Evolutionary conservation across 352 stramenopile genomes (phyloP).

Genomic region (Globisporangium radiosum): DNA sequence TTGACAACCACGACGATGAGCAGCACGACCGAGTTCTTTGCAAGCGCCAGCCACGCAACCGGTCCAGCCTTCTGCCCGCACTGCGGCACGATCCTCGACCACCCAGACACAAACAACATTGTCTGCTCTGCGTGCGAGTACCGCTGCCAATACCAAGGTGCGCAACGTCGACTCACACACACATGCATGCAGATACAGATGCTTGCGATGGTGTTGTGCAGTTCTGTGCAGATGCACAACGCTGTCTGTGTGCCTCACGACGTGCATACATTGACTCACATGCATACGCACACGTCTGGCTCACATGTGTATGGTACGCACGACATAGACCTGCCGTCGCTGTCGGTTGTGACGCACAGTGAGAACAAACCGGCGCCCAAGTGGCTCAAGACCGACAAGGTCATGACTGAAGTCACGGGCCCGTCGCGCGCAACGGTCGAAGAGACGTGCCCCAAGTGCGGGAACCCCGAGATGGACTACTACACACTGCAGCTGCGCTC

Average conservation of each 20-base stretch:
- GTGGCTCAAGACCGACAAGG: conserved; percentile 68
- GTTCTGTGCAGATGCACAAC: too few relatives aligned
- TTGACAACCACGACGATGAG: conserved; percentile 6
- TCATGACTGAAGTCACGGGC: conserved; percentile 76
- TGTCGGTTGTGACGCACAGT: conserved; percentile 68
- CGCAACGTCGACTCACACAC: conserved; percentile 1
- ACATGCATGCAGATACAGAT: background rate
- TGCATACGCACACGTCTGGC: too few relatives aligned
- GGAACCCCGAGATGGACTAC: conserved; percentile 96
- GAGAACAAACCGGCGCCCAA: conserved; percentile 75
- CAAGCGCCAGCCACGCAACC: conserved; percentile 40
- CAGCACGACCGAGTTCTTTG: conserved; percentile 64
- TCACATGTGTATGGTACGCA: too few relatives aligned
- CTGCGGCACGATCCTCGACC: conserved; percentile 85
- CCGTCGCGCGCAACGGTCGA: conserved; percentile 94
- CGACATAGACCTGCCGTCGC: conserved; percentile 60
- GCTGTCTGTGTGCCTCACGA: background rate
- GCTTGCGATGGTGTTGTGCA: too few relatives aligned
- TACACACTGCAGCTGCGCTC: conserved; percentile 99
- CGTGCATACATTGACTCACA: background rate
- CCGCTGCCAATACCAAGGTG: conserved; percentile 80
- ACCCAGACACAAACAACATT: conserved; percentile 84
- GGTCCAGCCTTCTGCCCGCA: conserved; percentile 84
- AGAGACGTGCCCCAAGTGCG: conserved; percentile 97
- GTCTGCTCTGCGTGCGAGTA: conserved; percentile 83